phyloP scores from a whole-genome alignment of 768 basidiomycete genomes.

The Albatrellus ellisii region DNA sequence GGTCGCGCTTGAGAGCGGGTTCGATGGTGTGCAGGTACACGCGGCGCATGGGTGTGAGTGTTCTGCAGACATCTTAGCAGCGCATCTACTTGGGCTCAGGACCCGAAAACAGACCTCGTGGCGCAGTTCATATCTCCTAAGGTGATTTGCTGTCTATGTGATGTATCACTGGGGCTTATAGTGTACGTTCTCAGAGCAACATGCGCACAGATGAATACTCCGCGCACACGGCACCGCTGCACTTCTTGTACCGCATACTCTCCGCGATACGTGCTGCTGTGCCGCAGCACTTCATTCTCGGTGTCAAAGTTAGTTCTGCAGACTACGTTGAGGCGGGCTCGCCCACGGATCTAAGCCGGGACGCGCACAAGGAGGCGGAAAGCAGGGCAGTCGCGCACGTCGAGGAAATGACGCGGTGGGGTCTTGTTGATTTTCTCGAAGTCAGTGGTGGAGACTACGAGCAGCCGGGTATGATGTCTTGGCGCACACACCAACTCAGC shows the following conservation, averaged over 20 bases:
- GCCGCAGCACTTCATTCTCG: constrained; percentile 50
- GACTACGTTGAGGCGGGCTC: constrained; percentile 42
- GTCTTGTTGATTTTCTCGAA: constrained; percentile 70
- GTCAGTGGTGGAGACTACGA: constrained; percentile 85
- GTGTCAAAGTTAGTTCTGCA: constrained; percentile 70
- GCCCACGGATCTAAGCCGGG: constrained; percentile 6
- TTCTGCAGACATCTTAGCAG: neutral
- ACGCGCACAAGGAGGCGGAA: constrained; percentile 21
- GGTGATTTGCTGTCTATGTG: constrained; percentile 23
- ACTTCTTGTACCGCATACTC: constrained; percentile 44
- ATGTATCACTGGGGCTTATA: neutral
- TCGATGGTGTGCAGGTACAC: constrained; percentile 82
- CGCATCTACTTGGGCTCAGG: neutral
- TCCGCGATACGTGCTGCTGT: constrained; percentile 38
- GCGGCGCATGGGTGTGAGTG: constrained; percentile 78
- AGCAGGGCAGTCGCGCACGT: constrained; percentile 47
- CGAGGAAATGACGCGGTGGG: constrained; percentile 46
- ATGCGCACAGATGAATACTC: constrained; percentile 50
- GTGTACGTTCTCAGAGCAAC: constrained; percentile 34
- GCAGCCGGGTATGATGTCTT: constrained; percentile 38
- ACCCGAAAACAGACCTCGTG: constrained; percentile 43
- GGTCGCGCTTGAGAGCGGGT: constrained; percentile 53
- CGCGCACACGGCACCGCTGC: constrained; percentile 30
- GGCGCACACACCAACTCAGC: neutral
- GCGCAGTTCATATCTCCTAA: constrained; percentile 68